These are phyloP conservation scores for Phytophthora sp. DNA, from an alignment of 352 stramenopile genomes.

Conservation along the genomic window DNA sequence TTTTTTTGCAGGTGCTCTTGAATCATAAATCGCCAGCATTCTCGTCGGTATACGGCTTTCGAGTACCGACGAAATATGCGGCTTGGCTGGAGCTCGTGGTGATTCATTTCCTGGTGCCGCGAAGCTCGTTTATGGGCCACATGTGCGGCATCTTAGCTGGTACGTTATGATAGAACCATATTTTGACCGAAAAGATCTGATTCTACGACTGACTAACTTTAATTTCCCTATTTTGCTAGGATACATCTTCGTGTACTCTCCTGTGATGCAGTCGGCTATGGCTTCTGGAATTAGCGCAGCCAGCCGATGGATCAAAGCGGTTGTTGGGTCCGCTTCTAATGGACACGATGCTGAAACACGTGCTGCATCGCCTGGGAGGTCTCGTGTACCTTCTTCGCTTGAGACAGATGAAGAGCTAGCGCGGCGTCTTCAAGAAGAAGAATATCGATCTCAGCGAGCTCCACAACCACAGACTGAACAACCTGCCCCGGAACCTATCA, in stretches of 20 bases:
- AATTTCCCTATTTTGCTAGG: constrained; percentile 17
- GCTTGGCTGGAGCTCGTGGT: constrained; percentile 89
- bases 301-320: constrained; percentile 14
- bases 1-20: constrained; percentile 68
- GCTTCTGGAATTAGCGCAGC: constrained; percentile 6
- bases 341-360: neutral
- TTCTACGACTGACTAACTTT: neutral
- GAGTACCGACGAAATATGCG: constrained; percentile 87
- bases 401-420: constrained; percentile 38
- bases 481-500: constrained; percentile 16
- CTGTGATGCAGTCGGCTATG: constrained; percentile 27
- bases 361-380: neutral
- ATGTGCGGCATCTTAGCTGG: constrained; percentile 89
- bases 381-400: constrained; percentile 14
- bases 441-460: constrained; percentile 19
- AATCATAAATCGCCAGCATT: constrained; percentile 77
- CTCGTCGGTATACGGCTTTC: constrained; percentile 70
- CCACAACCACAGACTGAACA: constrained; percentile 12
- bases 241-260: constrained; percentile 38
- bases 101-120: constrained; percentile 85
- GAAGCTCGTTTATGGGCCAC: constrained; percentile 87
- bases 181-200: too few species aligned
- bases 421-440: constrained; percentile 38
- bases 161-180: constrained; percentile 7
- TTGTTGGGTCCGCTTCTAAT: constrained; percentile 2